Base-by-base conservation (phyloP, 352 stramenopile genomes). In the Phytopythium sindhum region DNA sequence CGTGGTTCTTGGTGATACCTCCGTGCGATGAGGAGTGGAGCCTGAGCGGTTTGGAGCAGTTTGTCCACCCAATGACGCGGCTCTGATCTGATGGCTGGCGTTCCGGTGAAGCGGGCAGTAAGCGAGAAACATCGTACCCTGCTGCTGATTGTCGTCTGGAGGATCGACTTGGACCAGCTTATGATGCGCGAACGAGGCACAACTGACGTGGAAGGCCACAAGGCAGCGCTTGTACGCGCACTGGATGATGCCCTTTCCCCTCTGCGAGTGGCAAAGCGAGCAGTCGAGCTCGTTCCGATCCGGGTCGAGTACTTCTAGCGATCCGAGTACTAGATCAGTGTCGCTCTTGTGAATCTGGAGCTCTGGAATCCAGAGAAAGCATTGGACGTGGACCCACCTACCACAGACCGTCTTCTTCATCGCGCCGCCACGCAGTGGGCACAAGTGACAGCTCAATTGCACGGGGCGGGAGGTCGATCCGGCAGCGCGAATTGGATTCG, bases 331-430 rank as follows among this genome's bases (percentile, higher is more conserved):
- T 42, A 90, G 55, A 8, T 64, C 63, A 14, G 76, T 51, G 19
- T 67, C 60, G 19, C 69, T 61, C 45, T 81, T 74, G 14, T 70
- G 61, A 33, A 93, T 69, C 42, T 71, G 64, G 37, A 96, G 69
- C 56, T 96, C 87, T 4, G 87, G 87, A 10, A 93, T 88, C 87
- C 87, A 96, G 54, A 96, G 74, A 57, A 90, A 96, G 62, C 88
- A 96, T 44, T 93, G 88, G 0, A 95, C 77, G 50, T 96, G 88
- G 6, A 88, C 84, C 88, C 88, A 96, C 15, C 80, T 72, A 15
- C 75, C 76, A 61, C 86, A 94, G 21, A 64, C 42, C 8, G 88
- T 91, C 19, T 63, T 57, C 64, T 91, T 93, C 37, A 87, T 74
- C 9, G 83, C 82, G 23, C 81, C 75, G 35, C 72, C 78, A 29